phyloP scores from a whole-genome alignment of 805 yeast species.

The Pichia insulana region DNA sequence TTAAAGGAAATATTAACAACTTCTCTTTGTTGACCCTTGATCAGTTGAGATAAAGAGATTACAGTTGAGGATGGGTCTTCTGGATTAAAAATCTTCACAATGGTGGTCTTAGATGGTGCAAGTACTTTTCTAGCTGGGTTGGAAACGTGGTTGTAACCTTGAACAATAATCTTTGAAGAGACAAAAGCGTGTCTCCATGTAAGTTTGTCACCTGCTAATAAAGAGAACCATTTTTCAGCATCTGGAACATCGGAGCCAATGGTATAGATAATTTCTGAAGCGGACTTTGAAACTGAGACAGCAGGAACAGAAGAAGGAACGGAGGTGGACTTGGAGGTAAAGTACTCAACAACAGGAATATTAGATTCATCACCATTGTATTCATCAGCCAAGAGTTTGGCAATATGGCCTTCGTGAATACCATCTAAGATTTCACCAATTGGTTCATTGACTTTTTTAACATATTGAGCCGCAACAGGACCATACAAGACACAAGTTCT shows the following conservation, averaged over 20 bases:
- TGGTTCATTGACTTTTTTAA: constrained; percentile 84
- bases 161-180: constrained; percentile 71
- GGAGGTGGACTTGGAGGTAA: constrained; percentile 57
- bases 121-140: constrained; percentile 79
- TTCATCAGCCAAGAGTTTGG: constrained; percentile 53
- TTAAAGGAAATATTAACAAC: constrained; percentile 55
- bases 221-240: constrained; percentile 58
- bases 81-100: constrained; percentile 51
- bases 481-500: constrained; percentile 99
- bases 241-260: constrained; percentile 30
- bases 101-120: constrained; percentile 56
- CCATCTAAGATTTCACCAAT: constrained; percentile 81
- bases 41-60: constrained; percentile 58
- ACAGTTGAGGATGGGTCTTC: constrained; percentile 45
- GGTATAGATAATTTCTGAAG: constrained; percentile 29
- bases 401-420: constrained; percentile 86
- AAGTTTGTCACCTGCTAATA: constrained; percentile 68
- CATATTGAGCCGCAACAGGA: constrained; percentile 94
- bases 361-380: constrained; percentile 62
- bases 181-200: constrained; percentile 92
- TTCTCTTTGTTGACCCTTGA: constrained; percentile 61
- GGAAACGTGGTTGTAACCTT: constrained; percentile 67
- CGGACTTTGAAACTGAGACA: constrained; percentile 29
- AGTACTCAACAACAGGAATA: constrained; percentile 85
- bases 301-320: constrained; percentile 30